Base-by-base conservation (phyloP, 2,329 filamentous ascomycete genomes). In the Aspergillus quadricinctus region DNA sequence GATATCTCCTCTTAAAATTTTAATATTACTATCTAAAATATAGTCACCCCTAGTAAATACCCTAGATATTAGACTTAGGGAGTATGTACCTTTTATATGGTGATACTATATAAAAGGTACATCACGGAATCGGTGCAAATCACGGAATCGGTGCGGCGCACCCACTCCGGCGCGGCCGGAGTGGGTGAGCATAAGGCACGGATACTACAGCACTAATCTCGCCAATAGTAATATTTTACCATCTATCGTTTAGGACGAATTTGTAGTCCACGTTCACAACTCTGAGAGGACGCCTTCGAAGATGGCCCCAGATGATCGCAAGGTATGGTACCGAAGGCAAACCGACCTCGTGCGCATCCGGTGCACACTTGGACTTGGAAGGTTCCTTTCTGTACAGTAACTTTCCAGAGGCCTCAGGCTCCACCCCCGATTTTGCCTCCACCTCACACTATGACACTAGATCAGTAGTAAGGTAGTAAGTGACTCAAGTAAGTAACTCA, bases 341-440 rank as follows among this genome's bases (percentile, higher is more conserved):
- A 11, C 43, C 43, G 41, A 43, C 41, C 41, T 45, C 41, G 41
- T 45, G 41, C 19, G 19, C 41, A 4, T 10, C 41, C 21, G 27
- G 43, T 46, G 19, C 11, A 23, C 21, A 46, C 19, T 46, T 45
- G 41, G 41, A 23, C 19, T 11, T 46, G 19, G 21, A 46, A 46
- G 6, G 10, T 25, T 21, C 41, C 21, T 43, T 45, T 23, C 19
- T 45, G 19, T 41, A 41, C 29, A 35, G 31, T 35, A 35, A 35
- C 31, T 35, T 35, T 35, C 7, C 31, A 37, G 5, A 55, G 17
- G 53, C 28, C 28, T 31, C 9, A 31, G 49, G n/a, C 55, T 57
- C 54, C 57, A 61, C 59, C 43, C 52, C 49, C 50, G 48, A 49
- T 52, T 57, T 57, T 54, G 55, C 55, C 55, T 57, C 56, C 56